A percentile compares a stretch with the other conserved stretches of the same genome.
Evolutionary conservation across 73 alveolate species (phyloP).

Genomic region (Tetrahymena thermophila): DNA sequence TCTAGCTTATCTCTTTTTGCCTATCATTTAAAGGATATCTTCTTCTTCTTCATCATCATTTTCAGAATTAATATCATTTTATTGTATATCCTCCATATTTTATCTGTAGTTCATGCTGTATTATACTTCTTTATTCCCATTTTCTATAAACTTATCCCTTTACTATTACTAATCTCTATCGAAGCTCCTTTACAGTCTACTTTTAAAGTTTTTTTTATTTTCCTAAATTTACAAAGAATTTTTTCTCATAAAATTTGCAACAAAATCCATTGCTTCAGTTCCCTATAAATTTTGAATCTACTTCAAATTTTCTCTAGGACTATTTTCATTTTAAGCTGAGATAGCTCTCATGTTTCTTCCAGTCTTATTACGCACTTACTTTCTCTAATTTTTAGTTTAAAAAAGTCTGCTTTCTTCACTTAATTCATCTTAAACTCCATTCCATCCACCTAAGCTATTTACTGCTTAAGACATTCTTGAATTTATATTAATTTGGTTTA

Average conservation of each 20-base stretch:
- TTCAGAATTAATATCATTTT: neutral
- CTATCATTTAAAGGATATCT: neutral
- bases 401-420: neutral
- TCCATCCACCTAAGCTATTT: neutral
- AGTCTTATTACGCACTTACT: neutral
- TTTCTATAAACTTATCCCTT: neutral
- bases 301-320: neutral
- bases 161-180: neutral
- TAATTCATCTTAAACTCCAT: neutral
- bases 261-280: neutral
- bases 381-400: neutral
- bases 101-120: neutral
- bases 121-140: neutral
- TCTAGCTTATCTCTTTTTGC: neutral
- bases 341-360: neutral
- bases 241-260: neutral
- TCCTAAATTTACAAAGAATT: neutral
- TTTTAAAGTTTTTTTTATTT: neutral
- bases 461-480: neutral
- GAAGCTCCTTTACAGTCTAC: neutral
- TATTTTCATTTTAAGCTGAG: neutral
- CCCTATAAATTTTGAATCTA: neutral
- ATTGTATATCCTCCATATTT: neutral
- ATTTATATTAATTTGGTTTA: neutral
- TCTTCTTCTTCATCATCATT: neutral